phyloP scores from a whole-genome alignment of 345 rosid genomes.

The Aegle marmelos region DNA sequence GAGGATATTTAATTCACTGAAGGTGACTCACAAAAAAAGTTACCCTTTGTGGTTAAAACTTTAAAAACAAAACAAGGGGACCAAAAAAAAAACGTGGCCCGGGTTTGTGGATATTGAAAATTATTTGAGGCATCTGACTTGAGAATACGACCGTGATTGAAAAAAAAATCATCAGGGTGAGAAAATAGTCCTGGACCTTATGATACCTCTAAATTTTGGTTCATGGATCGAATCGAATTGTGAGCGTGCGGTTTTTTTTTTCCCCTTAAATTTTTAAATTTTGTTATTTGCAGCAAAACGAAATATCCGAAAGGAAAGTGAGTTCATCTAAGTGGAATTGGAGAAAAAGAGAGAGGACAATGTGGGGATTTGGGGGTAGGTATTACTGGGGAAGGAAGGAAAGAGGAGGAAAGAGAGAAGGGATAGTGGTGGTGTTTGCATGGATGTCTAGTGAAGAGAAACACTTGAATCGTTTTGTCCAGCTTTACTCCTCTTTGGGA shows the following conservation, averaged over 20 bases:
- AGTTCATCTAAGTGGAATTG: not conserved
- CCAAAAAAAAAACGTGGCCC: not conserved
- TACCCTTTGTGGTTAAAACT: not conserved
- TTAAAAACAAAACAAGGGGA: too few relatives aligned
- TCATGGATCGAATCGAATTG: slow-evolving; percentile 18
- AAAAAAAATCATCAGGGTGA: not conserved
- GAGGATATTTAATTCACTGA: not conserved
- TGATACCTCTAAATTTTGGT: not conserved
- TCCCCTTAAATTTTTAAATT: too few relatives aligned
- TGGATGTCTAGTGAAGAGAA: slow-evolving; percentile 88
- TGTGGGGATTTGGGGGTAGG: slow-evolving; percentile 89
- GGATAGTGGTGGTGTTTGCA: slow-evolving; percentile 70
- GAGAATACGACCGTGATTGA: not conserved
- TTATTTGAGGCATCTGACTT: too few relatives aligned
- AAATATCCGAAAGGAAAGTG: not conserved
- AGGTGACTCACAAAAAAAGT: not conserved
- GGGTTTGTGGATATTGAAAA: not conserved
- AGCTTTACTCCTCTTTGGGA: slow-evolving; percentile 65
- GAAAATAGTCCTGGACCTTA: not conserved
- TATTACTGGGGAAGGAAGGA: slow-evolving; percentile 69
- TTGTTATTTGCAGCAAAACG: not conserved
- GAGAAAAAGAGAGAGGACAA: slow-evolving; percentile 17
- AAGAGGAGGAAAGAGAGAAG: slow-evolving; percentile 41
- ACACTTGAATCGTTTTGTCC: slow-evolving; percentile 57
- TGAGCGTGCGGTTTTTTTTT: too few relatives aligned